These are phyloP conservation scores for Pleurozium schreberi DNA, from an alignment of 225 moss, liverwort and hornwort species.

Conservation along the genomic window DNA sequence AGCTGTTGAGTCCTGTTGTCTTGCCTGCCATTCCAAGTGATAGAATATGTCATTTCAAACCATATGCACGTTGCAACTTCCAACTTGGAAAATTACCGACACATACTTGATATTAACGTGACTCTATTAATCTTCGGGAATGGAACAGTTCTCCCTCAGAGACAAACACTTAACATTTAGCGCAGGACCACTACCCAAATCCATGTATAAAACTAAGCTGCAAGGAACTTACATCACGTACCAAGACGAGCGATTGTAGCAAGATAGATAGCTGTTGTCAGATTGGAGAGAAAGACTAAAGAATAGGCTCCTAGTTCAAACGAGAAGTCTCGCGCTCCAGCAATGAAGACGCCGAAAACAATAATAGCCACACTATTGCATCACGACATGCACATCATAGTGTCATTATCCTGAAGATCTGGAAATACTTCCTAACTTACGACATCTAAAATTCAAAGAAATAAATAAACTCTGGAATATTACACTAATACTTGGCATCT, in stretches of 20 bases:
- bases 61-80: not conserved
- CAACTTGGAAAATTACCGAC: not conserved
- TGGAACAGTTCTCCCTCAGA: not conserved
- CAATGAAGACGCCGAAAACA: conserved; percentile 80
- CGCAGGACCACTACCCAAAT: not conserved
- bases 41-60: not conserved
- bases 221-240: conserved; percentile 49
- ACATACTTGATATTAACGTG: not conserved
- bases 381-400: not conserved
- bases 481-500: not conserved
- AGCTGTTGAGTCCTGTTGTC: conserved; percentile 84
- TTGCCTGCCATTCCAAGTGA: conserved; percentile 51
- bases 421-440: not conserved
- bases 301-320: conserved; percentile 71
- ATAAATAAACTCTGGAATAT: not conserved
- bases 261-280: conserved; percentile 92
- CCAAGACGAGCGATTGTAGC: conserved; percentile 94
- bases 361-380: conserved; percentile 82
- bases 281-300: conserved; percentile 76
- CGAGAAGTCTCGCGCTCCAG: conserved; percentile 80
- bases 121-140: not conserved
- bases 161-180: not conserved
- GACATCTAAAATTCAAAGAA: not conserved
- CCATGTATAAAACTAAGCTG: not conserved
- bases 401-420: not conserved